Evolutionary conservation across 1,284 basidiomycete species (phyloP).

Genomic region (Fomitiporia mediterranea): DNA sequence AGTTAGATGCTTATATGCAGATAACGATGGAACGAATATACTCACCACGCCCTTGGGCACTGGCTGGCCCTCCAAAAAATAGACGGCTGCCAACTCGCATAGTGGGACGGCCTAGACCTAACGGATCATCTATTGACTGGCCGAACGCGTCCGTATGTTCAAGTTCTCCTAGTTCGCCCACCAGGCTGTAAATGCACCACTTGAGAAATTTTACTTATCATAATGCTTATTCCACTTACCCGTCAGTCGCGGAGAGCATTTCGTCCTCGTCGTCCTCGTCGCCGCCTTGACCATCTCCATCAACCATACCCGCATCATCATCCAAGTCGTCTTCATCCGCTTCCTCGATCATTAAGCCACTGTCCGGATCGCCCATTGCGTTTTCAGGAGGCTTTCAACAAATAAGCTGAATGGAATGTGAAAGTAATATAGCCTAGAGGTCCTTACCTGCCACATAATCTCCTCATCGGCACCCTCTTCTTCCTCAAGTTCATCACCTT

Average conservation of each 20-base stretch:
- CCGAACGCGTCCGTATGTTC: conserved; percentile 39
- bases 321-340: conserved; percentile 51
- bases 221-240: conserved; percentile 45
- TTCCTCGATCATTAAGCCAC: conserved; percentile 40
- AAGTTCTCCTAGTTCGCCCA: conserved; percentile 45
- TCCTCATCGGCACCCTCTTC: conserved; percentile 48
- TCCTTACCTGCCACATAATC: conserved; percentile 58
- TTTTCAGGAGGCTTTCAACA: conserved; percentile 17
- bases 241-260: conserved; percentile 61
- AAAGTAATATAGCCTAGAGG: not conserved
- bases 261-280: conserved; percentile 62
- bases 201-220: not conserved
- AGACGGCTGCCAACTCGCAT: conserved; percentile 44
- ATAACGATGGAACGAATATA: not conserved
- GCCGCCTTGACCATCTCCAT: conserved; percentile 40
- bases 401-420: not conserved
- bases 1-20: not conserved
- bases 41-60: conserved; percentile 8
- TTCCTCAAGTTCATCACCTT: conserved; percentile 50
- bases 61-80: conserved; percentile 36
- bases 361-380: conserved; percentile 46
- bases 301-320: conserved; percentile 43
- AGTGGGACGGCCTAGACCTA: conserved; percentile 49
- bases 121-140: conserved; percentile 37
- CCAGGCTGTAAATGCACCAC: conserved; percentile 36